Base-by-base conservation (phyloP, 345 rosid species). In the Clarkia xantiana region DNA sequence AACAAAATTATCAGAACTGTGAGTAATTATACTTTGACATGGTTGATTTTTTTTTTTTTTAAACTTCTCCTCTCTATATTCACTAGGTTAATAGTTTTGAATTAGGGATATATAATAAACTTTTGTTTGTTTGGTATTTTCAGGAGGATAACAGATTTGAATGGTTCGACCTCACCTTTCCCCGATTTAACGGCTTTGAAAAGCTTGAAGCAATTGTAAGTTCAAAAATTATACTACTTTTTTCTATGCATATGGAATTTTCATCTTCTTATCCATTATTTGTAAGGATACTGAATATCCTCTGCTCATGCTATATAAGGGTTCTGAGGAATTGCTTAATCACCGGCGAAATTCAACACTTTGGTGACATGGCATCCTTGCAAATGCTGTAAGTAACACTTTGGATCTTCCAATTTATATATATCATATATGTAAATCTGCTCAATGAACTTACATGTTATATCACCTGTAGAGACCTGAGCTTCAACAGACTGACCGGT, bases 71-170 rank as follows among this genome's bases (percentile, higher is more conserved):
- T 29, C 36, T 29, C 36, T 5, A 29, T 5, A 5, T 7, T 2
- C 8, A 7, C 6, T 29, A 29, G 36, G 1, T 29, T 7, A 5
- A 29, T 29, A 29, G 36, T 7, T 29, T 5, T 3, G 6, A 7
- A 29, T 29, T 29, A 29, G 36, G 29, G 36, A 29, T 29, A n/a
- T n/a, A n/a, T n/a, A 29, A 29, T 22, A 29, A 1, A 1, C 36
- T 29, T 7, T 53, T 17, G 14, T 45, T 3, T 14, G 36, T 54
- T 50, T 20, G 17, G 13, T 29, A 42, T 29, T 17, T 19, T 45
- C 53, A 86, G 86, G 86, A 77, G 82, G 63, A 78, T 86, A 66
- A 67, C 78, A 4, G 82, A 86, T 73, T 62, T 91, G 66, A 55
- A 36, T 13, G 87, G 85, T 58, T 50, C 77, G 2, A 6, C 59